Percentiles rank a stretch among this genome's conserved stretches.
Conservation (phyloP, 768 basidiomycete species). For the Boletus edulis region DNA sequence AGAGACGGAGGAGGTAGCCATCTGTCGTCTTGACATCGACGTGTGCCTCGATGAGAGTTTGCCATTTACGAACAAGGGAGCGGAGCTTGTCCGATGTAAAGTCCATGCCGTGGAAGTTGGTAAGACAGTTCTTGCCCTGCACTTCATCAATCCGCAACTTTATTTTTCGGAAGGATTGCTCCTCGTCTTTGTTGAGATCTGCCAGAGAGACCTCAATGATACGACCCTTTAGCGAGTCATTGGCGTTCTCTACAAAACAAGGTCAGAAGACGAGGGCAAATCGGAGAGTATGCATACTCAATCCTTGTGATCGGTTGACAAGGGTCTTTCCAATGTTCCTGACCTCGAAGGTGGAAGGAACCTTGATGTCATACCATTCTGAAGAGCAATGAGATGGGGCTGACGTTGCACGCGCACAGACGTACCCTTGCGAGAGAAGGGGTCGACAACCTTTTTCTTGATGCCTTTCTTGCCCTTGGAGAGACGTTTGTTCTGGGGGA, state of each 20-base stretch:
- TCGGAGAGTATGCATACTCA: conserved; percentile 67
- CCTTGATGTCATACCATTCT: conserved; percentile 99
- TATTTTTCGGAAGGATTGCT: conserved; percentile 99
- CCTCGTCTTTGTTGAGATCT: conserved; percentile 99
- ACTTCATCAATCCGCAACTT: conserved; percentile 96
- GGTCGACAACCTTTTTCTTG: conserved; percentile 99
- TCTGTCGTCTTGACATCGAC: conserved; percentile 99
- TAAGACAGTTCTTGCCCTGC: conserved; percentile 98
- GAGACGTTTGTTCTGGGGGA: conserved; percentile 87
- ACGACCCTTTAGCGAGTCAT: conserved; percentile 96
- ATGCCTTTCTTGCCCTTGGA: conserved; percentile 99
- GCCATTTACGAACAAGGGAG: conserved; percentile 99
- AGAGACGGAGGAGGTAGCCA: conserved; percentile 98
- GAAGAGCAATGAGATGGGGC: background rate
- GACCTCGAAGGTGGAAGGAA: conserved; percentile 95
- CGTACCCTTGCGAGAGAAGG: conserved; percentile 97
- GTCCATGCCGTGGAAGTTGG: conserved; percentile 99
- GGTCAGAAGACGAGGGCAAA: conserved; percentile 7
- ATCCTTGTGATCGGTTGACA: conserved; percentile 95
- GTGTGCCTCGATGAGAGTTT: conserved; percentile 97
- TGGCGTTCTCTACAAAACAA: conserved; percentile 80
- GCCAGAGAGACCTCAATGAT: conserved; percentile 94
- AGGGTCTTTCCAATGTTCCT: conserved; percentile 98
- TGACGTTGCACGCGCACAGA: background rate
- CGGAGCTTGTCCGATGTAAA: conserved; percentile 99